Conservation (phyloP, 2,329 filamentous ascomycete genomes). For the Cryphonectria carpinicola region DNA sequence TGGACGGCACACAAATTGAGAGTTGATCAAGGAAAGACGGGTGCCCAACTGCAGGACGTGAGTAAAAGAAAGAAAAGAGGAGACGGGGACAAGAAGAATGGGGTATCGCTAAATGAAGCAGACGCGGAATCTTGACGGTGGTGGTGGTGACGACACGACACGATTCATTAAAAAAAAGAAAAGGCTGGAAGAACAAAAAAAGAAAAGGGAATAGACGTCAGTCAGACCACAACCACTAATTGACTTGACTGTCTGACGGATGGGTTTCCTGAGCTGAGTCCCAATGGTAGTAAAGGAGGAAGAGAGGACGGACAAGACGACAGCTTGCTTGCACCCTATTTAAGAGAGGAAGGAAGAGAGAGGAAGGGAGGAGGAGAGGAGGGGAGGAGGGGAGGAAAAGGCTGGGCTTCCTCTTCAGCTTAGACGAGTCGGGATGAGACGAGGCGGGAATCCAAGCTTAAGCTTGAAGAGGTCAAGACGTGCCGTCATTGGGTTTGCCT, state of each 20-base stretch:
- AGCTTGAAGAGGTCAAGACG: constrained; percentile 8
- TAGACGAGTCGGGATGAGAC: constrained; percentile 10
- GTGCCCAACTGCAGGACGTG: not conserved
- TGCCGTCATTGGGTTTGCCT: constrained; percentile 18
- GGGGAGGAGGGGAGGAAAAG: not conserved
- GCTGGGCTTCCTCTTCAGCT: constrained; percentile 10
- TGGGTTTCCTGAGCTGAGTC: not conserved
- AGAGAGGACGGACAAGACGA: constrained; percentile 4
- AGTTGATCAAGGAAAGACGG: not conserved
- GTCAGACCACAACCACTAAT: constrained; percentile 1
- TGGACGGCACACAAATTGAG: constrained; percentile 5
- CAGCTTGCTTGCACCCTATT: constrained; percentile 9
- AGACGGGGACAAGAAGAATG: constrained; percentile 1
- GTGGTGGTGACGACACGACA: constrained; percentile 8
- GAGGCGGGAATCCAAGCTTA: constrained; percentile 3
- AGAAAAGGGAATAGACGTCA: constrained; percentile 10
- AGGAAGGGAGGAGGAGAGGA: not conserved
- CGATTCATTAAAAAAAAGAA: constrained; percentile 8
- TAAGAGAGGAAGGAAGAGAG: constrained; percentile 1
- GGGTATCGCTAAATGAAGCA: constrained; percentile 17
- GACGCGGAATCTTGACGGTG: constrained; percentile 25
- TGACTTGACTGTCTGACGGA: constrained; percentile 5
- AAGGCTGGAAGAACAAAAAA: constrained; percentile 6
- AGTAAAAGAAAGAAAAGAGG: not conserved
- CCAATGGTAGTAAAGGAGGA: not conserved